phyloP scores from a whole-genome alignment of 1,284 basidiomycete genomes.

The Neonothopanus nambi region DNA sequence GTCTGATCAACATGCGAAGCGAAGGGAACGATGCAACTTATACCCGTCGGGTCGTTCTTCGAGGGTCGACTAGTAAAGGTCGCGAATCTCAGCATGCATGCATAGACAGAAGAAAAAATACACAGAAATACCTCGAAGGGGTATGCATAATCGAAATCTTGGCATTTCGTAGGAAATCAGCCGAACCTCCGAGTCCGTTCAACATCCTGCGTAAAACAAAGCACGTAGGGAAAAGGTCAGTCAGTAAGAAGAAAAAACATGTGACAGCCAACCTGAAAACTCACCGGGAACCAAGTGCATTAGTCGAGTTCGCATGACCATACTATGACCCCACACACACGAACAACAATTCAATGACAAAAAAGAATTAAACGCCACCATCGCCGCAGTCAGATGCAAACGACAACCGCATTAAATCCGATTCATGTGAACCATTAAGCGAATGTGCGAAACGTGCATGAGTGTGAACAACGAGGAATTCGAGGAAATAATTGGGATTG shows the following conservation, averaged over 20 bases:
- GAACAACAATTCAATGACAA: background rate
- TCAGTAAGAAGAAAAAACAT: background rate
- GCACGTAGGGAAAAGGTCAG: constrained; percentile 15
- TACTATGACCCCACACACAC: constrained; percentile 29
- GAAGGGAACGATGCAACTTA: constrained; percentile 53
- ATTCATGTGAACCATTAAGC: no score
- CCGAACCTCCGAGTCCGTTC: constrained; percentile 52
- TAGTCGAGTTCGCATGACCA: constrained; percentile 53
- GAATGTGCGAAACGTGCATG: no score
- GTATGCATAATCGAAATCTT: constrained; percentile 55
- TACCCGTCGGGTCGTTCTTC: constrained; percentile 50
- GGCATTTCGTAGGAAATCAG: constrained; percentile 52
- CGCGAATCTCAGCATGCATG: background rate
- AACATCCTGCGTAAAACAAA: constrained; percentile 38
- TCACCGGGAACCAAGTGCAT: constrained; percentile 40
- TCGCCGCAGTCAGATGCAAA: no score
- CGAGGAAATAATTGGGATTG: no score
- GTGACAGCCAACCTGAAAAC: background rate
- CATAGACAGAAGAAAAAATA: background rate
- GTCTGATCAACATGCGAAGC: constrained; percentile 52
- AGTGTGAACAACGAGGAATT: no score
- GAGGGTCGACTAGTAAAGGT: constrained; percentile 35
- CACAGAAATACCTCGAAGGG: constrained; percentile 37
- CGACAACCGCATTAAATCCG: no score
- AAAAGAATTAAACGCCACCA: no score